These are phyloP conservation scores for Lentinula raphanica DNA, from an alignment of 768 basidiomycete genomes.

Conservation along the genomic window DNA sequence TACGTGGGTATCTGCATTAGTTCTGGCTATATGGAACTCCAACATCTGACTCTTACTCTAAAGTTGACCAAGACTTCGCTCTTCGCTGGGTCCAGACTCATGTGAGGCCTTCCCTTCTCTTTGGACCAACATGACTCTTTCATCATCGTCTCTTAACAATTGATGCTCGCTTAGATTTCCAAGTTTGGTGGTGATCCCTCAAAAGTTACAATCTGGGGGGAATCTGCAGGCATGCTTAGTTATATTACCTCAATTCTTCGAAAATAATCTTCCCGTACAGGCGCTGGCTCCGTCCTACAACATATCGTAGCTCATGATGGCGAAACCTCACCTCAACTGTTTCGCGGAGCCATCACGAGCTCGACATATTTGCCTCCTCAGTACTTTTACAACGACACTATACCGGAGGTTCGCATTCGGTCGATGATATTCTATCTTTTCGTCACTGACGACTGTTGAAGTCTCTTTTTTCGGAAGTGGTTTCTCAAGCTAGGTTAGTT, in stretches of 20 bases:
- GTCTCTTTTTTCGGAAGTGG: conserved; percentile 18
- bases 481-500: conserved; percentile 15
- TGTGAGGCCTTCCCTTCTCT: conserved; percentile 15
- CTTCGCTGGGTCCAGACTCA: conserved; percentile 29
- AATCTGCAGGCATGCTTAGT: conserved; percentile 22
- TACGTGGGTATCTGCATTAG: conserved; percentile 19
- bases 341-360: conserved; percentile 27
- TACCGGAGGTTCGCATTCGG: conserved; percentile 20
- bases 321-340: conserved; percentile 26
- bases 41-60: neutral
- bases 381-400: conserved; percentile 25
- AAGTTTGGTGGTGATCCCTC: conserved; percentile 27
- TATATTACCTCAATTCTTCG: neutral
- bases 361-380: conserved; percentile 29
- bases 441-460: neutral
- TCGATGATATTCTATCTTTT: too few species aligned
- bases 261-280: neutral
- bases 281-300: conserved; percentile 28
- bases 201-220: conserved; percentile 32
- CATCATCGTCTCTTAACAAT: neutral
- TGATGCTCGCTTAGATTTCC: conserved; percentile 19
- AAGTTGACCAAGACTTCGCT: conserved; percentile 31
- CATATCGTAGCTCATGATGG: conserved; percentile 28
- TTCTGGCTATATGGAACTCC: neutral
- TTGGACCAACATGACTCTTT: too few species aligned